Evolutionary conservation across 495 filamentous ascomycete genomes (phyloP).

Genomic region (Aspergillus biplanus): DNA sequence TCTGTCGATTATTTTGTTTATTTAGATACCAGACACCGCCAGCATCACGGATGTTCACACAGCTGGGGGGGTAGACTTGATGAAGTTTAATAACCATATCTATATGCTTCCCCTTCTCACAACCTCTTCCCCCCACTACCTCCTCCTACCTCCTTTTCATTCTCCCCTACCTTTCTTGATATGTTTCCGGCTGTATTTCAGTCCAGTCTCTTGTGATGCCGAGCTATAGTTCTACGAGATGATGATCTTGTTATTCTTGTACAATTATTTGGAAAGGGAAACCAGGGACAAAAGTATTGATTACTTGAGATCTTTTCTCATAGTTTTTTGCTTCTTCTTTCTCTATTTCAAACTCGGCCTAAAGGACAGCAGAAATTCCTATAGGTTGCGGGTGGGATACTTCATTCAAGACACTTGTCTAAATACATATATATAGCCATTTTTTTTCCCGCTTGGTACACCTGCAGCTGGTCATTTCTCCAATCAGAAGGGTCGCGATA

Average conservation of each 20-base stretch:
- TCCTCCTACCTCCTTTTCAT: constrained; percentile 12
- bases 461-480: not conserved
- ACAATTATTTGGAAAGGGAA: constrained; percentile 13
- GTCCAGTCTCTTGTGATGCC: constrained; percentile 8
- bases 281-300: constrained; percentile 6
- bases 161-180: constrained; percentile 20
- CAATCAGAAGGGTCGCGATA: not conserved
- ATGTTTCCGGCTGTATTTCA: constrained; percentile 9
- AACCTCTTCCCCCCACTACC: constrained; percentile 15
- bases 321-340: too few species aligned
- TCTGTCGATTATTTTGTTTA: constrained; percentile 29
- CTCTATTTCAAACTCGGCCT: not conserved
- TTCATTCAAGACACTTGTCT: not conserved
- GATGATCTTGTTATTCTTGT: constrained; percentile 13
- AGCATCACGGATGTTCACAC: constrained; percentile 21
- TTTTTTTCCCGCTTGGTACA: not conserved
- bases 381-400: not conserved
- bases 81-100: constrained; percentile 45
- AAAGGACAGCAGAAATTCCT: not conserved
- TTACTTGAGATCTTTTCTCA: not conserved
- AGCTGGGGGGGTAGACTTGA: constrained; percentile 37
- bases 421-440: not conserved
- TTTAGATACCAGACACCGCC: constrained; percentile 41
- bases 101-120: constrained; percentile 26
- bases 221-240: constrained; percentile 2